Base-by-base conservation (phyloP, 2,329 filamentous ascomycete genomes). In the Lomentospora prolificans region DNA sequence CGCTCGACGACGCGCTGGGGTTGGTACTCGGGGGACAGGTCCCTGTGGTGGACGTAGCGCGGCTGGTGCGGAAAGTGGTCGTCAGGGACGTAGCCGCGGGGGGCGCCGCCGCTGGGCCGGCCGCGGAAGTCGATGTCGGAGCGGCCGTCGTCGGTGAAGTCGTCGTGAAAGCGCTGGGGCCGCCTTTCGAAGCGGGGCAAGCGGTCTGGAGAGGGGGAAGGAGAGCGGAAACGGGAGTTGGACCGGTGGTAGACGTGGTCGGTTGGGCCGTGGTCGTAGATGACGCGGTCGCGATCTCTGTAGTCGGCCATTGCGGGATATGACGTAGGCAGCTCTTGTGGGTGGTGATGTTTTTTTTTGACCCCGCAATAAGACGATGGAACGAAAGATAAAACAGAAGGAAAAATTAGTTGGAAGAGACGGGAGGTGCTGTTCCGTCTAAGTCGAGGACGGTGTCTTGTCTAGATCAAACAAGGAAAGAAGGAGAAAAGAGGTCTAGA, bases 71-170 rank as follows among this genome's bases (percentile, higher is more conserved):
- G n/a, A n/a, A n/a, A n/a, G n/a, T n/a, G n/a, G n/a, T 76, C 75
- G 3, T 86, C 80, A 19, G 85, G 82, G 59, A 78, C 75, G 57
- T 75, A 74, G 59, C 76, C 76, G 41, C 74, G 74, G 54, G 84
- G 80, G 41, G 75, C 75, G 48, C 72, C 64, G 41, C 75, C 75
- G 48, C 72, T 64, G 9, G 68, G 60, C 50, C 71, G 66, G 22
- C 78, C 76, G 25, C 81, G 77, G 60, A 76, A 75, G 46, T 72
- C 71, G 24, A 66, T 66, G 56, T 63, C 66, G 46, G 67, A 63
- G 57, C 74, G 70, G 55, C 75, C 74, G 59, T 79, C 76, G 60
- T 72, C 73, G 51, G 73, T 70, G 31, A 78, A 76, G 55, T 79
- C 77, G 2, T 77, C 79, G 55, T 67, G 69, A 41, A 80, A 77